These are phyloP conservation scores for Heterobasidion irregulare DNA, from an alignment of 1,284 basidiomycete species.

Conservation along the genomic window DNA sequence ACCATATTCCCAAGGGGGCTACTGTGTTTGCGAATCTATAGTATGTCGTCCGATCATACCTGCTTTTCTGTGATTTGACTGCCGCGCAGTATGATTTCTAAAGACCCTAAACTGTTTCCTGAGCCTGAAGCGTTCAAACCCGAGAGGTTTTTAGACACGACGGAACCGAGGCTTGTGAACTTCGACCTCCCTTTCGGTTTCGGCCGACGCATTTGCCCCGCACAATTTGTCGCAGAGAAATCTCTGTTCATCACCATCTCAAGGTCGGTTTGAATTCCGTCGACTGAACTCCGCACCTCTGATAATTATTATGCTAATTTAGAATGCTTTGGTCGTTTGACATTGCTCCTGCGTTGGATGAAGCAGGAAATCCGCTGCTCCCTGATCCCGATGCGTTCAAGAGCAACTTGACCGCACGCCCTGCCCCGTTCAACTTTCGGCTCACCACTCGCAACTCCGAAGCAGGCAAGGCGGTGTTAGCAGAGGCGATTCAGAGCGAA, in stretches of 20 bases:
- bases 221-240: constrained; percentile 7
- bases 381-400: constrained; percentile 1
- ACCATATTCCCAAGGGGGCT: constrained; percentile 2
- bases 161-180: constrained; percentile 6
- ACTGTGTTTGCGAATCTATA: constrained; percentile 2
- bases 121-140: constrained; percentile 9
- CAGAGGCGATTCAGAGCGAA: not conserved
- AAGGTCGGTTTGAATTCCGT: not conserved
- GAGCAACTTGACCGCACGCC: not conserved
- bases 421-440: not conserved
- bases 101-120: constrained; percentile 8
- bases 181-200: constrained; percentile 12
- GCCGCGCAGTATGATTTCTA: constrained; percentile 7
- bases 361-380: not conserved
- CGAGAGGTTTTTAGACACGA: constrained; percentile 8
- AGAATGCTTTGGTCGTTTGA: constrained; percentile 5
- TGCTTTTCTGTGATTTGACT: not conserved
- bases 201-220: constrained; percentile 12
- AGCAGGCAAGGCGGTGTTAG: not conserved
- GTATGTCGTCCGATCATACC: not conserved
- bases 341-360: not conserved
- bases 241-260: constrained; percentile 9
- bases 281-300: not conserved
- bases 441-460: not conserved
- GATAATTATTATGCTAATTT: not conserved